Conservation (phyloP, 1,284 basidiomycete species). For the Moniliophthora roreri region DNA sequence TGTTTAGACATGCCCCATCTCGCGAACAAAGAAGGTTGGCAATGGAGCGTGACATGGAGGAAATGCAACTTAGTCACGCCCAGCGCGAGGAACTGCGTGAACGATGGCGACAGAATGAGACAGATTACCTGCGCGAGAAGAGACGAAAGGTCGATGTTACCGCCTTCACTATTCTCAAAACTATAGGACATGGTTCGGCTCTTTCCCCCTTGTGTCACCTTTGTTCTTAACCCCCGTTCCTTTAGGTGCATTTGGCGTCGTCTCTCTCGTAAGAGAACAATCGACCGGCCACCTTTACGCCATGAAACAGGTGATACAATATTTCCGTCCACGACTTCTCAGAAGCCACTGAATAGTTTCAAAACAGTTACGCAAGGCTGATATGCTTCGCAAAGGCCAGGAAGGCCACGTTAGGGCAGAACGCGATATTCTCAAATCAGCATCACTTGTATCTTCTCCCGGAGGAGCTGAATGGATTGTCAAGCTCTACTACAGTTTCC, state of each 20-base stretch:
- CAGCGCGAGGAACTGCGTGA: slow-evolving; percentile 74
- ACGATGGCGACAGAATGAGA: slow-evolving; percentile 87
- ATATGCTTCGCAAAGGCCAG: slow-evolving; percentile 98
- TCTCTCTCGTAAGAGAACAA: slow-evolving; percentile 86
- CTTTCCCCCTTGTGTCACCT: slow-evolving; percentile 21
- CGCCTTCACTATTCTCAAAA: slow-evolving; percentile 89
- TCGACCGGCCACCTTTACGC: slow-evolving; percentile 83
- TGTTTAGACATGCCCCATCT: slow-evolving; percentile 81
- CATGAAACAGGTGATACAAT: slow-evolving; percentile 85
- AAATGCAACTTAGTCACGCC: slow-evolving; percentile 66
- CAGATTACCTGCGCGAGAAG: slow-evolving; percentile 83
- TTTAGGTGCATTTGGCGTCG: slow-evolving; percentile 92
- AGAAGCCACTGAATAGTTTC: slow-evolving; percentile 14
- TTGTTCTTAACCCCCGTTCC: slow-evolving; percentile 23
- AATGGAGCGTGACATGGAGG: slow-evolving; percentile 85
- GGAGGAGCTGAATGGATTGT: slow-evolving; percentile 91
- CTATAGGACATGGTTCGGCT: slow-evolving; percentile 87
- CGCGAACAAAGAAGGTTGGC: slow-evolving; percentile 83
- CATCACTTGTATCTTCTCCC: slow-evolving; percentile 67
- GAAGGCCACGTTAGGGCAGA: slow-evolving; percentile 95
- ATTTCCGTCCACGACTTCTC: slow-evolving; percentile 19
- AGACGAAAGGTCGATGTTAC: slow-evolving; percentile 81
- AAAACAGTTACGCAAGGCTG: slow-evolving; percentile 85
- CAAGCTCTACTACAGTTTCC: slow-evolving; percentile 87
- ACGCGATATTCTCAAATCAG: slow-evolving; percentile 84